These are phyloP conservation scores for Cladosporium velox DNA, from an alignment of 2,329 filamentous ascomycete genomes.

Conservation along the genomic window DNA sequence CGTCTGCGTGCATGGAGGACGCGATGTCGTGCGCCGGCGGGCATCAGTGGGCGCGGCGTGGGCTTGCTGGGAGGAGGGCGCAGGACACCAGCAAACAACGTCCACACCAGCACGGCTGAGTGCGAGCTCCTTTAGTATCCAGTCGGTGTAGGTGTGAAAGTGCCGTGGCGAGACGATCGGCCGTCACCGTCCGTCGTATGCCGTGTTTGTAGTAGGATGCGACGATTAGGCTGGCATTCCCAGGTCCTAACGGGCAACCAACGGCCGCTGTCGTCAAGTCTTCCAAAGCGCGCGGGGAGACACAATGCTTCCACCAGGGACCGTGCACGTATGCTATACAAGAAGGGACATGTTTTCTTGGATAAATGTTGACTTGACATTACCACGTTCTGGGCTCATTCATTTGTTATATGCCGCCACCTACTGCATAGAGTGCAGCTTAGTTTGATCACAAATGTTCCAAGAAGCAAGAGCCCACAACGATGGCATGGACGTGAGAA, in stretches of 20 bases:
- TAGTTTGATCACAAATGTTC: not conserved
- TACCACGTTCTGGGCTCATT: not conserved
- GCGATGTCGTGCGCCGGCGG: constrained; percentile 19
- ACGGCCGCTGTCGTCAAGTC: constrained; percentile 10
- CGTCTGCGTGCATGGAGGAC: constrained; percentile 33
- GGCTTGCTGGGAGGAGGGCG: not conserved
- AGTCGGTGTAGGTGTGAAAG: not conserved
- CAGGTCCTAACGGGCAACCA: not conserved
- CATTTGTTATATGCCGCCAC: too few species aligned
- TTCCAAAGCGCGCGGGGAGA: constrained; percentile 6
- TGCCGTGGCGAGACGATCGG: not conserved
- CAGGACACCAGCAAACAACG: not conserved
- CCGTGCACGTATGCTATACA: not conserved
- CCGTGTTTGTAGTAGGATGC: not conserved
- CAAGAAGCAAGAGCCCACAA: not conserved
- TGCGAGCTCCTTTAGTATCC: not conserved
- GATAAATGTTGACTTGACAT: not conserved
- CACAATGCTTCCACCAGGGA: not conserved
- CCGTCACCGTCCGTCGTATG: not conserved
- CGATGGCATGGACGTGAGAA: not conserved
- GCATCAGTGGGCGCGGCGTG: constrained; percentile 12
- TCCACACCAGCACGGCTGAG: not conserved
- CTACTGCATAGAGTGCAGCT: not conserved
- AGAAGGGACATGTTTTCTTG: not conserved
- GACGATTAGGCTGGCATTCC: constrained; percentile 6